A percentile compares a stretch with the other conserved stretches of the same genome.
phyloP scores from a whole-genome alignment of 1,284 basidiomycete species.

The Apiotrichum mycotoxinovorans region DNA sequence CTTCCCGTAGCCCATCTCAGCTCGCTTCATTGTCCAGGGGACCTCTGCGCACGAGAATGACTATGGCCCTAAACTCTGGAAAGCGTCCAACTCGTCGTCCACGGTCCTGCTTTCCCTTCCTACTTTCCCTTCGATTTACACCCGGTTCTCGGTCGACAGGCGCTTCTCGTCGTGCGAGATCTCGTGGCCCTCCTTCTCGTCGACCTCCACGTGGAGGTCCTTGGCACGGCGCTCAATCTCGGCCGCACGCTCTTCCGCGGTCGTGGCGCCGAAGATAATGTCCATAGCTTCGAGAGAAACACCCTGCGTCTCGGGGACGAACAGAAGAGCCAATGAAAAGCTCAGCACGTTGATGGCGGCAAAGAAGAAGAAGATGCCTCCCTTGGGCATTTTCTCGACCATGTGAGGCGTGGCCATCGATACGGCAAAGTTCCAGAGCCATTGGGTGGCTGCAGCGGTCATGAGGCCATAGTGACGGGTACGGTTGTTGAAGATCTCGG shows the following conservation, averaged over 20 bases:
- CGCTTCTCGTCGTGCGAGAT: neutral
- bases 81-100: no score
- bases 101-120: no score
- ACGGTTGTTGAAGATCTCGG: conserved; percentile 78
- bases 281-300: conserved; percentile 63
- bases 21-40: no score
- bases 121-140: no score
- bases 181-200: neutral
- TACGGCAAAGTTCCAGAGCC: conserved; percentile 73
- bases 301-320: conserved; percentile 68
- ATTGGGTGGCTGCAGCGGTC: conserved; percentile 66
- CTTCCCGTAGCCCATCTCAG: no score
- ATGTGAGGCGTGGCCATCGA: conserved; percentile 68
- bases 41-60: no score
- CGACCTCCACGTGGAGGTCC: conserved; percentile 17
- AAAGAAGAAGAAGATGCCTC: conserved; percentile 50
- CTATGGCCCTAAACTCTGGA: no score
- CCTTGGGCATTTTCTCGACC: conserved; percentile 51
- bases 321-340: conserved; percentile 47
- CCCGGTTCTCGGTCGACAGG: neutral
- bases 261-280: conserved; percentile 67
- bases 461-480: conserved; percentile 74
- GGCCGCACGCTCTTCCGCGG: conserved; percentile 58
- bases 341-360: conserved; percentile 43
- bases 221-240: conserved; percentile 51